Evolutionary conservation across 2,329 filamentous ascomycete genomes (phyloP).

Genomic region (Xylariomycetidae sp.): DNA sequence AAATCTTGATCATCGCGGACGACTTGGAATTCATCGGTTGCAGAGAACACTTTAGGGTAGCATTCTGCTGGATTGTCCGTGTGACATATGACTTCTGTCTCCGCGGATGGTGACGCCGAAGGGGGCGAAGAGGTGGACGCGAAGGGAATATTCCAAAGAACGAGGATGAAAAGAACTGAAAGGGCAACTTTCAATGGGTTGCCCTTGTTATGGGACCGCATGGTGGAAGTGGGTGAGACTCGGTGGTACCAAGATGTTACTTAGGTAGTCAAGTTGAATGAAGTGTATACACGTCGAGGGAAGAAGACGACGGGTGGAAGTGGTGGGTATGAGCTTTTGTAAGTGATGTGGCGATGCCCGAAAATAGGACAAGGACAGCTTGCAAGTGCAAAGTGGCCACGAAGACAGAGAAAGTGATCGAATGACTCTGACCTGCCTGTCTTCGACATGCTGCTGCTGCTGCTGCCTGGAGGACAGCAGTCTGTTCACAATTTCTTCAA

Average conservation of each 20-base stretch:
- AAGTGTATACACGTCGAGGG: no score
- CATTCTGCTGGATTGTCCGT: slow-evolving; percentile 54
- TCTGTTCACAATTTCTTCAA: no score
- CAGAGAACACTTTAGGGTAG: slow-evolving; percentile 58
- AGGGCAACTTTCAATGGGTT: no score
- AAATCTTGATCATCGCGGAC: slow-evolving; percentile 60
- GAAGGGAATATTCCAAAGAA: no score
- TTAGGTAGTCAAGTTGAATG: not conserved
- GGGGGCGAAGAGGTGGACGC: slow-evolving; percentile 25
- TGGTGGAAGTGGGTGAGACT: no score
- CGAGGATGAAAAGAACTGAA: no score
- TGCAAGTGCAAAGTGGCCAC: slow-evolving; percentile 23
- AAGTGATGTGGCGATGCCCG: slow-evolving; percentile 20
- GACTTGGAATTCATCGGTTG: slow-evolving; percentile 58
- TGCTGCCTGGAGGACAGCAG: no score
- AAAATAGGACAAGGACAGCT: slow-evolving; percentile 22
- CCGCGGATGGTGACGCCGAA: slow-evolving; percentile 29
- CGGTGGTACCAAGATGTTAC: not conserved
- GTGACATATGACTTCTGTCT: slow-evolving; percentile 59
- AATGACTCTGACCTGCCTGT: slow-evolving; percentile 2
- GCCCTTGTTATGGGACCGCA: no score
- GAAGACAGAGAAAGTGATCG: slow-evolving; percentile 13
- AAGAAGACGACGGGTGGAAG: no score
- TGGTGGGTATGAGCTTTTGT: slow-evolving; percentile 6
- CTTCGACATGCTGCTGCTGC: not conserved